These are phyloP conservation scores for Boletus subparvulus DNA, from an alignment of 768 basidiomycete genomes.

Conservation along the genomic window DNA sequence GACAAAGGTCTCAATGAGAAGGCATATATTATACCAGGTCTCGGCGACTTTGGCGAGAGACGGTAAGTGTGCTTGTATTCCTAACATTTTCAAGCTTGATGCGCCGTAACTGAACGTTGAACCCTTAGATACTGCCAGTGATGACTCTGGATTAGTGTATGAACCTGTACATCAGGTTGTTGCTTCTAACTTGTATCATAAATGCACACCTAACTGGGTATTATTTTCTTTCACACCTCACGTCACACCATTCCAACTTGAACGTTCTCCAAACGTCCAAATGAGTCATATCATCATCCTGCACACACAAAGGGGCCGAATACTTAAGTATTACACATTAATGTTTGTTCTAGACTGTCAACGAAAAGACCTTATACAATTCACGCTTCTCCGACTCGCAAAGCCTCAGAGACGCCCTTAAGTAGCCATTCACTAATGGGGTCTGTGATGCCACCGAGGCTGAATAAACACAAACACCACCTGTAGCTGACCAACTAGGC, in stretches of 20 bases:
- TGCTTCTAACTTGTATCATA: background rate
- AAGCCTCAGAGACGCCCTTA: slow-evolving; percentile 1
- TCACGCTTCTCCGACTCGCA: background rate
- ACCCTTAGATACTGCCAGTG: slow-evolving; percentile 25
- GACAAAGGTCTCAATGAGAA: slow-evolving; percentile 90
- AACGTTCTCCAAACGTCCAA: background rate
- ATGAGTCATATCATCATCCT: too few species aligned
- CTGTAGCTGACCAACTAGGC: too few species aligned
- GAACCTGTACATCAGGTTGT: background rate
- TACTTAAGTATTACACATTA: too few species aligned
- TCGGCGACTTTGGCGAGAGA: slow-evolving; percentile 97
- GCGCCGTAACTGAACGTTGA: background rate
- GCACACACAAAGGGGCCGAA: background rate
- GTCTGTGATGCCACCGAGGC: slow-evolving; percentile 1
- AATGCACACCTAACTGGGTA: background rate
- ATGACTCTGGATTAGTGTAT: background rate
- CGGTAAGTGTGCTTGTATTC: slow-evolving; percentile 44
- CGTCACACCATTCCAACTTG: background rate
- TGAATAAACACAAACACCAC: background rate
- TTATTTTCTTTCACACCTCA: background rate
- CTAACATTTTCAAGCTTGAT: background rate
- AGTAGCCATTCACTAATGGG: slow-evolving; percentile 10
- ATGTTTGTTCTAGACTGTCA: background rate
- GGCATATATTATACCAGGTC: slow-evolving; percentile 86
- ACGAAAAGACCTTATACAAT: background rate